These are phyloP conservation scores for Cicer pinnatifidum DNA, from an alignment of 306 rosid species.

Conservation along the genomic window DNA sequence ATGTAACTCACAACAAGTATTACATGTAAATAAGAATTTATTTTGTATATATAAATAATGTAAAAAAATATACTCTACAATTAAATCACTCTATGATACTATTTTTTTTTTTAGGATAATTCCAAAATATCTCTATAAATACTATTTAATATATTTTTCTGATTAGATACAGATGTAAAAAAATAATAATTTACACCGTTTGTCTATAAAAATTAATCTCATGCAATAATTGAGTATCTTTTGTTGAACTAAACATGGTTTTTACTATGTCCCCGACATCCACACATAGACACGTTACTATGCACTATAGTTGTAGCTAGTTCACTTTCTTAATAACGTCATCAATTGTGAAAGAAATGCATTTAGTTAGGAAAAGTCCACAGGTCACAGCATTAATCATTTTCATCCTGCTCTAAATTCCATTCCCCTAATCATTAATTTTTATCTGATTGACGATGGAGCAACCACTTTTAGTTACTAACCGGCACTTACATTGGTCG, in stretches of 20 bases:
- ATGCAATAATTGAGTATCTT: too few species aligned
- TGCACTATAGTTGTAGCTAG: slow-evolving; percentile 40
- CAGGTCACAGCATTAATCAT: slow-evolving; percentile 63
- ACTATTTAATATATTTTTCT: too few species aligned
- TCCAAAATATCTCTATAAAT: too few species aligned
- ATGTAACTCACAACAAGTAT: too few species aligned
- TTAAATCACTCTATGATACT: too few species aligned
- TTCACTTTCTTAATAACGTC: slow-evolving; percentile 42
- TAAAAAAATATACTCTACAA: too few species aligned
- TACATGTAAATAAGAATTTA: too few species aligned
- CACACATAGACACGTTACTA: slow-evolving; percentile 38
- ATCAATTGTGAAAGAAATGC: slow-evolving; percentile 42
- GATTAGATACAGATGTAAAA: too few species aligned
- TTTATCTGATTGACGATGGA: slow-evolving; percentile 59
- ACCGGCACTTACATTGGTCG: slow-evolving; percentile 56
- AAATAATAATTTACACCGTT: too few species aligned
- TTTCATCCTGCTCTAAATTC: slow-evolving; percentile 54
- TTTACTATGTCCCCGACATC: background rate
- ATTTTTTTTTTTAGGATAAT: too few species aligned
- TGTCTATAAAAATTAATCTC: too few species aligned
- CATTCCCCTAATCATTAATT: slow-evolving; percentile 52
- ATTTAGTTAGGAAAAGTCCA: slow-evolving; percentile 58
- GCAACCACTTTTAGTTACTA: slow-evolving; percentile 72
- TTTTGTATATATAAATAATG: too few species aligned
- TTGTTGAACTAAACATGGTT: background rate